Base-by-base conservation (phyloP, 1,284 basidiomycete species). In the Boletellus deceptivus region DNA sequence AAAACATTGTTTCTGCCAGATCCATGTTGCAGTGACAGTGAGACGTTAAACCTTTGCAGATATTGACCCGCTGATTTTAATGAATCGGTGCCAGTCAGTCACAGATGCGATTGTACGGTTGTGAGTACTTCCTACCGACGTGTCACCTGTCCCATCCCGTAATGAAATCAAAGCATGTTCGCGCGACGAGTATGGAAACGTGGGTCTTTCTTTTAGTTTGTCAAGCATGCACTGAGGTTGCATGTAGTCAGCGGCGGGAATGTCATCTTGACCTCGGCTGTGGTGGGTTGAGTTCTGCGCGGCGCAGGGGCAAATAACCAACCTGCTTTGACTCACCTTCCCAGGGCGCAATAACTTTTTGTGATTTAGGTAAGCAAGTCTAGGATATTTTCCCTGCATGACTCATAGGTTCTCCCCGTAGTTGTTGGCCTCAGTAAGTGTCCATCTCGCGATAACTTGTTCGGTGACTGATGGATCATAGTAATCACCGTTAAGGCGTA, bases 11-110 rank as follows among this genome's bases (percentile, higher is more conserved):
- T 35, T 35, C n/a, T 13, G 34, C n/a, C 16, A 78, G 75, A 64
- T 73, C n/a, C 74, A 78, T 60, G 70, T 76, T 13, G 68, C 70
- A 4, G 61, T 70, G 7, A 79, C 76, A 35, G 77, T 77, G 47
- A 62, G 74, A 29, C 8, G 11, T 13, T 76, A 51, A 60, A 71
- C 64, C 36, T 20, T 25, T 10, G 47, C 41, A 14, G 45, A 20
- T 11, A 14, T 24, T 16, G 39, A 1, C 14, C 13, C 39, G 16
- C 16, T 24, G 9, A 20, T 13, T 40, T 24, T 22, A 3, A 18
- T n/a, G 14, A 9, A 6, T 43, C 24, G 33, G 40, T 46, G 16
- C 41, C 27, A 78, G 77, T 72, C 73, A 1, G 44, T 74, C 29
- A 72, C 70, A n/a, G 69, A 75, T 57, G 76, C 74, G 54, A 64